Percentiles rank a stretch among this genome's conserved stretches.
Evolutionary conservation across 352 stramenopile genomes (phyloP).

Genomic region (Pythium monospermum): DNA sequence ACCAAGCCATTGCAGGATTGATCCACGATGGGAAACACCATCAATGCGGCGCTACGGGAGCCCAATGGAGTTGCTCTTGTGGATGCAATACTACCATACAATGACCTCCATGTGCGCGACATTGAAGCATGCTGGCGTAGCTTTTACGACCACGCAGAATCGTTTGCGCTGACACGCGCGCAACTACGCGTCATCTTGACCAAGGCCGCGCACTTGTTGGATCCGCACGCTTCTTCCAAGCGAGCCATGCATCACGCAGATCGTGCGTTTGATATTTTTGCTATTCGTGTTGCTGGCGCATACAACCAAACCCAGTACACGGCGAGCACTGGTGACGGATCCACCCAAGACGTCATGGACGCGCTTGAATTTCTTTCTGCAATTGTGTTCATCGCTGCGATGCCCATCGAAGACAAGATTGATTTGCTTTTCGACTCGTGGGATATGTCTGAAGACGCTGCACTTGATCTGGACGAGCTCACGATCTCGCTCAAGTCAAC

Average conservation of each 20-base stretch:
- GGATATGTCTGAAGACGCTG: slow-evolving; percentile 82
- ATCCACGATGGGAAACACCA: slow-evolving; percentile 51
- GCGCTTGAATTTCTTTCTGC: slow-evolving; percentile 76
- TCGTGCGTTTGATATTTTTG: slow-evolving; percentile 53
- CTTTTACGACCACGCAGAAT: slow-evolving; percentile 77
- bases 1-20: no score
- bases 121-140: slow-evolving; percentile 80
- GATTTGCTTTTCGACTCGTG: slow-evolving; percentile 83
- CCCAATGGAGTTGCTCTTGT: slow-evolving; percentile 35
- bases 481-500: slow-evolving; percentile 88
- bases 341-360: slow-evolving; percentile 36
- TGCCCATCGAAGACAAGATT: slow-evolving; percentile 69
- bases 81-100: slow-evolving; percentile 64
- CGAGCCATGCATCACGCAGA: slow-evolving; percentile 43
- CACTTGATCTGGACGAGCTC: slow-evolving; percentile 75
- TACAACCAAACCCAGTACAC: not conserved
- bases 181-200: slow-evolving; percentile 66
- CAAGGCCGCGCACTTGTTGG: slow-evolving; percentile 32
- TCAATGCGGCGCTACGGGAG: slow-evolving; percentile 42
- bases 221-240: slow-evolving; percentile 36
- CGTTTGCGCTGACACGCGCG: slow-evolving; percentile 55
- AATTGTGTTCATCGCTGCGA: slow-evolving; percentile 59
- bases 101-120: slow-evolving; percentile 61
- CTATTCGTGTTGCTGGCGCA: slow-evolving; percentile 7
- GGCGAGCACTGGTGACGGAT: not conserved